Base-by-base conservation (phyloP, 331 rosid genomes). In the Acacia pycnantha region DNA sequence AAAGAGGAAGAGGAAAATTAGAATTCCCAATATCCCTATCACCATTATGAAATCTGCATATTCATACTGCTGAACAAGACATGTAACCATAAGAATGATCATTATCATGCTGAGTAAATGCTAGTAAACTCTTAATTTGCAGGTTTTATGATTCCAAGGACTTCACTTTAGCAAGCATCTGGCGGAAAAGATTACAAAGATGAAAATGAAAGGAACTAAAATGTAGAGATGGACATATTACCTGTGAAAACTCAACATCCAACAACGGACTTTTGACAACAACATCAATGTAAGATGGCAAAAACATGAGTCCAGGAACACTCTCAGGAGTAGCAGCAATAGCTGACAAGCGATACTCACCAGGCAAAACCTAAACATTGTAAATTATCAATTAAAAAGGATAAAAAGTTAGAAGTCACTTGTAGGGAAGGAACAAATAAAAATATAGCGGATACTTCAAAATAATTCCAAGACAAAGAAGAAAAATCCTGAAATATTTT, bases 271-370 rank as follows among this genome's bases (percentile, higher is more conserved):
- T 94, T 78, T 83, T 90, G 74, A 94, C 92, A 43, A 81, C 85
- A 79, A 94, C 94, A 83, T 96, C 97, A 3, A 89, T 85, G 89
- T 91, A 67, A 59, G 97, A 82, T 65, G 98, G 99, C 85, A 90
- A 82, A 89, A 96, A 92, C 84, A 92, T 81, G 84, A 96, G 90
- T 64, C 98, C 97, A 79, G 97, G 91, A 86, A 89, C 89, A 86
- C 90, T 90, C 79, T 91, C 98, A 13, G 92, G 89, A 71, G 86
- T 35, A 76, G 95, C 86, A 79, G 97, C 90, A 88, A 96, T 81
- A 77, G 97, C 95, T 77, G 99, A 94, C 78, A 96, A 83, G 83
- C 97, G 98, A 86, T 96, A 96, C 81, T 94, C 99, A 79, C 98
- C 98, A 16, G 95, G 85, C 80, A 88, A 88, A 86, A 96, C 98